Conservation (phyloP, 2,329 filamentous ascomycete genomes). For the Gremmenia infestans region DNA sequence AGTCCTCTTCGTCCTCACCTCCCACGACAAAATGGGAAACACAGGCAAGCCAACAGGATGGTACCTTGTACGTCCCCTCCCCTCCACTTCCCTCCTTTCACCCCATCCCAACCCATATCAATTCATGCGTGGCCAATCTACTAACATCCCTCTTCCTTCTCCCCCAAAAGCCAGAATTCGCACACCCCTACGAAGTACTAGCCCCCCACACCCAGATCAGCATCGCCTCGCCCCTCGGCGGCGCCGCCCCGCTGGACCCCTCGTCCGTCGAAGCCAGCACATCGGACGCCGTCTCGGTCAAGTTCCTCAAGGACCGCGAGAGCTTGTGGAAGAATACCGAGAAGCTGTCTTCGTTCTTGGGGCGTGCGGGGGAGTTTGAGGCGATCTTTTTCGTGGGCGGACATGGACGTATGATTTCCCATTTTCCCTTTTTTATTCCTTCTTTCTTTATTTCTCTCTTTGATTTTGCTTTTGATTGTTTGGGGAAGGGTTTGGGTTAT, state of each 20-base stretch:
- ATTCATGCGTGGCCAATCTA: not conserved
- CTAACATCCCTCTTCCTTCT: slow-evolving; percentile 6
- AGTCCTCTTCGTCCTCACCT: slow-evolving; percentile 49
- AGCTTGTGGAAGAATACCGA: slow-evolving; percentile 47
- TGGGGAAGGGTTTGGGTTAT: no score
- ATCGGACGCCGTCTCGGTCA: slow-evolving; percentile 32
- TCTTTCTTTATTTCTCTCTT: not conserved
- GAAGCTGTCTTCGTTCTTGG: slow-evolving; percentile 40
- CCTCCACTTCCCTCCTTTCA: not conserved
- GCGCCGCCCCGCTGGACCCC: slow-evolving; percentile 39
- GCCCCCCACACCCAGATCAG: slow-evolving; percentile 34
- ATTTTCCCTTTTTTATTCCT: no score
- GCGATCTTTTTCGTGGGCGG: slow-evolving; percentile 54
- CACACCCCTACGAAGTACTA: slow-evolving; percentile 41
- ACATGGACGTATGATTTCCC: slow-evolving; percentile 43
- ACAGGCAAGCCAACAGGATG: slow-evolving; percentile 45
- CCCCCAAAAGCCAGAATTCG: slow-evolving; percentile 38
- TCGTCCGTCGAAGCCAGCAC: slow-evolving; percentile 37
- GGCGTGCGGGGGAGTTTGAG: slow-evolving; percentile 44
- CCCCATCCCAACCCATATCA: no score
- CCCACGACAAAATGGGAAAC: slow-evolving; percentile 29
- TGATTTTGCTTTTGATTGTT: no score
- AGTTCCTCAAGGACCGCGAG: slow-evolving; percentile 41
- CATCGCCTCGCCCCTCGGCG: slow-evolving; percentile 40
- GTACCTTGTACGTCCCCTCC: slow-evolving; percentile 40